These are phyloP conservation scores for Eragrostis tef DNA, from an alignment of 202 grass and related monocot species.

Conservation along the genomic window DNA sequence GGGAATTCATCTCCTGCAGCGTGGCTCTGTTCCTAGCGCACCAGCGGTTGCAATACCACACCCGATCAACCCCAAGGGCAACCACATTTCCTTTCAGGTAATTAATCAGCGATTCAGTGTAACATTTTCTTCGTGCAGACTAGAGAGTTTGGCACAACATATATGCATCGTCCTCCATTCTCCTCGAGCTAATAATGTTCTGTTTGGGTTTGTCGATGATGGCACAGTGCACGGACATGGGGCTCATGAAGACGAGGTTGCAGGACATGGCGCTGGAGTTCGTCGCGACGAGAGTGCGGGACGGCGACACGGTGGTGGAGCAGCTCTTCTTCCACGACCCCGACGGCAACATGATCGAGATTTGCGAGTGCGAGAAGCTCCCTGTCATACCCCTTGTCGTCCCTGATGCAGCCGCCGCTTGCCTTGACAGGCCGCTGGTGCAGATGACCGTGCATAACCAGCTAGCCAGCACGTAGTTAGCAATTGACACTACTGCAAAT, in stretches of 20 bases:
- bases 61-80: slow-evolving; percentile 71
- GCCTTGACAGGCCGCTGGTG: neutral
- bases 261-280: slow-evolving; percentile 45
- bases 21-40: slow-evolving; percentile 3
- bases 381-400: slow-evolving; percentile 52
- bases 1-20: slow-evolving; percentile 76
- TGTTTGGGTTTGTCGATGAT: neutral
- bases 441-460: slow-evolving; percentile 10
- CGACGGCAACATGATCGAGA: slow-evolving; percentile 76
- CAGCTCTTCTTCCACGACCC: slow-evolving; percentile 92
- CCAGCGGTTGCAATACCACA: neutral
- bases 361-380: slow-evolving; percentile 75
- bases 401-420: neutral
- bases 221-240: slow-evolving; percentile 74
- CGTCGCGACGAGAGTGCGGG: slow-evolving; percentile 51
- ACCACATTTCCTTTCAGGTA: slow-evolving; percentile 93
- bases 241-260: slow-evolving; percentile 51
- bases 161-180: neutral
- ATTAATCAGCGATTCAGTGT: neutral
- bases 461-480: neutral
- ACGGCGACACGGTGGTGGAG: slow-evolving; percentile 61
- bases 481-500: neutral
- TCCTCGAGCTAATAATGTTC: neutral
- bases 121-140: neutral
- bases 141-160: too few relatives aligned